phyloP scores from a whole-genome alignment of 257 asterid genomes.

The Fraxinus anomala region DNA sequence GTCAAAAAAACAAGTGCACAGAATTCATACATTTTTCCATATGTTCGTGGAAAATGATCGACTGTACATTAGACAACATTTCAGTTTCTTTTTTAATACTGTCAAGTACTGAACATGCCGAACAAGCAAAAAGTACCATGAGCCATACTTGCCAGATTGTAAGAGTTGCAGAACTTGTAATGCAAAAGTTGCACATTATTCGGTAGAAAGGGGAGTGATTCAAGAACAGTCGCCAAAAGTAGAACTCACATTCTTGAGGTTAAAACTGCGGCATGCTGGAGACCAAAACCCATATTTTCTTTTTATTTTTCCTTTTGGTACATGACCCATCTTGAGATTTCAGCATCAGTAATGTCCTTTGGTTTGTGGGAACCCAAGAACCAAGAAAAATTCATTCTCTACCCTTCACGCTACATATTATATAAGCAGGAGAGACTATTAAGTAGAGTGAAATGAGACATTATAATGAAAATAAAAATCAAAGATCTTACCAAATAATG shows the following conservation, averaged over 20 bases:
- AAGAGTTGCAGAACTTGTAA: background rate
- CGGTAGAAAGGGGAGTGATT: background rate
- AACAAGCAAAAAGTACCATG: background rate
- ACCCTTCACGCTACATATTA: background rate
- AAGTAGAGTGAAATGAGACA: constrained; percentile 2
- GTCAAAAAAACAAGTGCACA: background rate
- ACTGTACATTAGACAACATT: background rate
- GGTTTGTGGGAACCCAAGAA: background rate
- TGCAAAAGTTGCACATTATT: background rate
- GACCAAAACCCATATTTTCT: constrained; percentile 5
- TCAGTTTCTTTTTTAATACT: background rate
- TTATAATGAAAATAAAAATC: background rate
- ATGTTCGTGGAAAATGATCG: background rate
- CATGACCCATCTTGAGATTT: constrained; percentile 34
- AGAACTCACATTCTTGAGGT: background rate
- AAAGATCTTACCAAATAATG: constrained; percentile 27
- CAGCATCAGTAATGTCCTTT: constrained; percentile 33
- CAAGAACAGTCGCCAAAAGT: background rate
- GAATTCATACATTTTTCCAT: constrained; percentile 4
- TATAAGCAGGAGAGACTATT: background rate
- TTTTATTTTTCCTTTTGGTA: background rate
- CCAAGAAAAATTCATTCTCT: background rate
- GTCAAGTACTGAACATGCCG: background rate
- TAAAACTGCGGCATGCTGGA: background rate
- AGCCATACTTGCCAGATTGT: background rate